phyloP scores from a whole-genome alignment of 306 rosid species.

The Quercus ilex region DNA sequence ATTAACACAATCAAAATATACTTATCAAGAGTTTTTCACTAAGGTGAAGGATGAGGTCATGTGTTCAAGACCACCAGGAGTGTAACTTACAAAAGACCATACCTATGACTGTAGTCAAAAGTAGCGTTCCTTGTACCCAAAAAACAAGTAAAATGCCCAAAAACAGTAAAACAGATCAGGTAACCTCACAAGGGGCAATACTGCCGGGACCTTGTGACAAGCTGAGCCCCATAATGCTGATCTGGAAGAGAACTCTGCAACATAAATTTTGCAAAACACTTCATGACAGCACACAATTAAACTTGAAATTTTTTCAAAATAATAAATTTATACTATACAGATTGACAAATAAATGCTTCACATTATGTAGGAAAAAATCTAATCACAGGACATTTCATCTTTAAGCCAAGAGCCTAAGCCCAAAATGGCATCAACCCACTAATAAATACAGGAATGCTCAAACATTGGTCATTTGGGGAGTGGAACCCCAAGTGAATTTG shows the following conservation, averaged over 20 bases:
- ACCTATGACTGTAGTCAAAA: background rate
- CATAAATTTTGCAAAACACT: constrained; percentile 22
- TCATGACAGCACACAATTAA: background rate
- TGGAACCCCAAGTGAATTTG: background rate
- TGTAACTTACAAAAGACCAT: too few species aligned
- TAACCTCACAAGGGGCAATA: constrained; percentile 56
- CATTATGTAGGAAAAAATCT: background rate
- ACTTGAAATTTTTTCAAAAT: background rate
- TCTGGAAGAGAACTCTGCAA: constrained; percentile 41
- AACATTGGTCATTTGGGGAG: background rate
- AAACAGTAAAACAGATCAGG: constrained; percentile 1
- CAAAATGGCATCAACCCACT: background rate
- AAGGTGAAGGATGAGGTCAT: too few species aligned
- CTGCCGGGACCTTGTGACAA: constrained; percentile 30
- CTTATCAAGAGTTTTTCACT: background rate
- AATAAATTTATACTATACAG: background rate
- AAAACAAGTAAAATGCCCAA: background rate
- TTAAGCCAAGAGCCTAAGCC: background rate
- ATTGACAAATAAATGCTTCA: background rate
- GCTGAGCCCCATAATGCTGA: constrained; percentile 15
- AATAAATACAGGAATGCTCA: background rate
- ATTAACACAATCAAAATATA: background rate
- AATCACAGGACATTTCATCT: background rate
- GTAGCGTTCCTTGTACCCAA: background rate
- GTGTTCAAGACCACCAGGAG: too few species aligned